These are phyloP conservation scores for Torulaspora gathmanii DNA, from an alignment of 805 yeast genomes.

Conservation along the genomic window DNA sequence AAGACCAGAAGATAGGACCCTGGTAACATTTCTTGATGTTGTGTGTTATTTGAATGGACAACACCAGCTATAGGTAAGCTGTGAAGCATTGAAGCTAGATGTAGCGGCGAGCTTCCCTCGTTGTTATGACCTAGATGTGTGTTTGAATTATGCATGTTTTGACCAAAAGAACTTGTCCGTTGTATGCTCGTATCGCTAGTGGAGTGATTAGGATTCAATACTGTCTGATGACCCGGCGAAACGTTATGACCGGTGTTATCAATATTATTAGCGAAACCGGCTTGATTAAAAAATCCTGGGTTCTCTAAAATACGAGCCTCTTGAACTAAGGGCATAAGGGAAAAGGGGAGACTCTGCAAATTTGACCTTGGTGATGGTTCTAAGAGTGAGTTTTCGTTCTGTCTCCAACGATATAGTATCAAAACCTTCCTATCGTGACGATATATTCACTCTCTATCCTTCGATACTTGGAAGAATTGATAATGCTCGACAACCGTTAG, in stretches of 20 bases:
- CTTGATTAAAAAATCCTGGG: conserved; percentile 17
- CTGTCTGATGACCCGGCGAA: conserved; percentile 23
- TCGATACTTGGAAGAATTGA: too few species aligned
- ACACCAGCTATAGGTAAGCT: conserved; percentile 24
- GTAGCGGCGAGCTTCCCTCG: conserved; percentile 29
- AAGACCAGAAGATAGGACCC: conserved; percentile 40
- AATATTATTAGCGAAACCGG: conserved; percentile 22
- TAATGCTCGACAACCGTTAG: too few species aligned
- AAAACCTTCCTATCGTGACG: neutral
- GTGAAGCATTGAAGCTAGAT: conserved; percentile 31
- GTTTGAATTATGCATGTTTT: conserved; percentile 3
- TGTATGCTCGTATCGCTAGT: conserved; percentile 16
- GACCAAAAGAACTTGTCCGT: conserved; percentile 5
- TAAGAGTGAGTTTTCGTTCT: neutral
- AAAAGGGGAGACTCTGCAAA: neutral
- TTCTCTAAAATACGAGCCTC: conserved; percentile 14
- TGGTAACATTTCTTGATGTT: conserved; percentile 12
- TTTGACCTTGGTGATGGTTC: neutral
- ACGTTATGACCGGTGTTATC: conserved; percentile 23
- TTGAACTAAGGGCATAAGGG: conserved; percentile 14
- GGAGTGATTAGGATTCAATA: conserved; percentile 13
- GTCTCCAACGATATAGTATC: neutral
- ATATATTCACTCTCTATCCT: too few species aligned
- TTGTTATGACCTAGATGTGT: conserved; percentile 3
- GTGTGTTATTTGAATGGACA: conserved; percentile 4